Evolutionary conservation across 2,329 filamentous ascomycete genomes (phyloP).

Genomic region (Penicillium sp.): DNA sequence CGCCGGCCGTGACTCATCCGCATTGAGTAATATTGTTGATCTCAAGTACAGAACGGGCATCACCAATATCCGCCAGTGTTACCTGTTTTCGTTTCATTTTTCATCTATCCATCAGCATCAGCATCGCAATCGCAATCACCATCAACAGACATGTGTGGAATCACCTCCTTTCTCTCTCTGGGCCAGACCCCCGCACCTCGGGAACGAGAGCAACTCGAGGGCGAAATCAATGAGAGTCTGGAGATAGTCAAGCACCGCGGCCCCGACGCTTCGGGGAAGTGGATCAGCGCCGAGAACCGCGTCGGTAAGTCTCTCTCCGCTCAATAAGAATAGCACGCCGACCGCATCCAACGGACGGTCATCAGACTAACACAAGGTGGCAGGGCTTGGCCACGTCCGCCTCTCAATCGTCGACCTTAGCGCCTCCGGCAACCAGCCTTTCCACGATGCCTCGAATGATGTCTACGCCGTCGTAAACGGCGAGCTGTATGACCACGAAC

Average conservation of each 20-base stretch:
- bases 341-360: no score
- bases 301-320: conserved; percentile 38
- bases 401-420: conserved; percentile 60
- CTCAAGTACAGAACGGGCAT: no score
- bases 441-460: conserved; percentile 42
- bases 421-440: conserved; percentile 52
- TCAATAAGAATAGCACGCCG: no score
- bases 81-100: no score
- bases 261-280: conserved; percentile 51
- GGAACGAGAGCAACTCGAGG: not conserved
- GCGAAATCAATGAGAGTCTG: conserved; percentile 36
- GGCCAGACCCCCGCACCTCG: not conserved
- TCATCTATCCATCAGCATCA: no score
- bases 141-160: conserved; percentile 7
- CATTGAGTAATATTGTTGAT: no score
- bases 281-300: conserved; percentile 49
- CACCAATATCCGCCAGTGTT: no score
- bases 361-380: not conserved
- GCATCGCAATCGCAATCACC: no score
- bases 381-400: conserved; percentile 57
- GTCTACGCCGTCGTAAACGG: conserved; percentile 65
- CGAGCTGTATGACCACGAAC: conserved; percentile 61
- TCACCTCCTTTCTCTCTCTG: conserved; percentile 14
- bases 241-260: conserved; percentile 51
- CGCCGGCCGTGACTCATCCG: no score